Conservation (phyloP, 371 early-diverging fungal genomes). For the Mortierella sp. region DNA sequence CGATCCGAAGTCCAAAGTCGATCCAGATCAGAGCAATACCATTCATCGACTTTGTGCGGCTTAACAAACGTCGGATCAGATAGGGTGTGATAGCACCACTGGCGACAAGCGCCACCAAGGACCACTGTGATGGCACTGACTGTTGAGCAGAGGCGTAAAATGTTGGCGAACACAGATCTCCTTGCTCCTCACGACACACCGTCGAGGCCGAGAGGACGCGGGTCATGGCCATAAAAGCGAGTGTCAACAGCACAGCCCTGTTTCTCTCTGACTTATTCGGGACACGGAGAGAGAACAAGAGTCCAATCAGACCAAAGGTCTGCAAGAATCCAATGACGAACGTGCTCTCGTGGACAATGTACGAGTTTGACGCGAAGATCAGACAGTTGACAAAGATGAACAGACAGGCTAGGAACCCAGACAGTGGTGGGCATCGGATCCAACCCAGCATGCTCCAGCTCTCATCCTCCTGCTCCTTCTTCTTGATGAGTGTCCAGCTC, state of each 20-base stretch:
- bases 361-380: conserved; percentile 88
- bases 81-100: conserved; percentile 54
- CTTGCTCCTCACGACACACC: conserved; percentile 91
- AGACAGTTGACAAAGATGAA: conserved; percentile 67
- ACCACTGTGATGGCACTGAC: conserved; percentile 51
- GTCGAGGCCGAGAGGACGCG: conserved; percentile 73
- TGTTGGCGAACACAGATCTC: conserved; percentile 77
- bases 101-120: conserved; percentile 41
- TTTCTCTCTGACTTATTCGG: conserved; percentile 40
- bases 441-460: conserved; percentile 11
- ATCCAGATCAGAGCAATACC: conserved; percentile 56
- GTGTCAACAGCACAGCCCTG: conserved; percentile 53
- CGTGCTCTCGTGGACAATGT: conserved; percentile 88
- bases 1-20: conserved; percentile 58
- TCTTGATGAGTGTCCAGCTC: conserved; percentile 16
- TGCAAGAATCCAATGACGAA: conserved; percentile 73
- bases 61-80: conserved; percentile 43
- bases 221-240: conserved; percentile 66
- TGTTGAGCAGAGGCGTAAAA: conserved; percentile 65
- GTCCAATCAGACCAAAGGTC: conserved; percentile 64
- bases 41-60: conserved; percentile 39
- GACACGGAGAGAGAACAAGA: conserved; percentile 54
- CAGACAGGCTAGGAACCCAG: conserved; percentile 54
- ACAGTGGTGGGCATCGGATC: conserved; percentile 27
- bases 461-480: conserved; percentile 5